These are phyloP conservation scores for Rhizopus stolonifer DNA, from an alignment of 371 early-diverging fungal species.

Conservation along the genomic window DNA sequence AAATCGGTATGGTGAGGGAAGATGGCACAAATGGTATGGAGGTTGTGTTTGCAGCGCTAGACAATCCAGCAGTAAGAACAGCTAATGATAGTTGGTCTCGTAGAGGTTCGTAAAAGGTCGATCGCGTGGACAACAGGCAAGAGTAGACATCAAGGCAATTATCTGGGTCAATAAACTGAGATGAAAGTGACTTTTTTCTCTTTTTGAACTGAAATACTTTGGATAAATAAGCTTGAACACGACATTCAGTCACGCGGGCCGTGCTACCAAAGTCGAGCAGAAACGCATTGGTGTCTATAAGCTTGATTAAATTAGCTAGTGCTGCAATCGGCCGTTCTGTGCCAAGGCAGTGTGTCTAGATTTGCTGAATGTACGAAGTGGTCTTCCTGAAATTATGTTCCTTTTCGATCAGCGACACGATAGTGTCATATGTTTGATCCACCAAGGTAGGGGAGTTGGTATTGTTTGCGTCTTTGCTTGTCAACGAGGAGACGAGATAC, in stretches of 20 bases:
- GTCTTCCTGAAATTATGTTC: constrained; percentile 6
- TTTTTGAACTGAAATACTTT: too few species aligned
- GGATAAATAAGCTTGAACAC: too few species aligned
- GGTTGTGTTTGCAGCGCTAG: constrained; percentile 6
- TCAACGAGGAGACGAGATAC: not conserved
- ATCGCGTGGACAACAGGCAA: constrained; percentile 3
- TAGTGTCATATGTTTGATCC: constrained; percentile 2
- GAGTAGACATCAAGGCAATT: constrained; percentile 8
- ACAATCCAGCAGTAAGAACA: constrained; percentile 3
- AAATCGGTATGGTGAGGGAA: too few species aligned
- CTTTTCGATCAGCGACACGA: not conserved
- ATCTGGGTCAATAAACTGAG: not conserved
- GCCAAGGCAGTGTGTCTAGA: constrained; percentile 7
- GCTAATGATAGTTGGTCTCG: constrained; percentile 11
- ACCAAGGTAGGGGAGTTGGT: not conserved
- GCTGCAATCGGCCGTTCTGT: constrained; percentile 9
- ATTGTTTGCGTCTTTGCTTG: not conserved
- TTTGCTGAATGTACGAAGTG: constrained; percentile 10
- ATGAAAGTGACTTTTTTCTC: too few species aligned
- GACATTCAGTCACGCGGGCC: not conserved
- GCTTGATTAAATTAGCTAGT: constrained; percentile 5
- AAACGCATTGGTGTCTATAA: constrained; percentile 10
- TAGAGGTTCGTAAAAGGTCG: constrained; percentile 9
- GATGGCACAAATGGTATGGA: too few species aligned
- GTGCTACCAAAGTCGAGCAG: constrained; percentile 11